phyloP scores from a whole-genome alignment of 2,329 filamentous ascomycete genomes.

The Lachnellula willkommii region DNA sequence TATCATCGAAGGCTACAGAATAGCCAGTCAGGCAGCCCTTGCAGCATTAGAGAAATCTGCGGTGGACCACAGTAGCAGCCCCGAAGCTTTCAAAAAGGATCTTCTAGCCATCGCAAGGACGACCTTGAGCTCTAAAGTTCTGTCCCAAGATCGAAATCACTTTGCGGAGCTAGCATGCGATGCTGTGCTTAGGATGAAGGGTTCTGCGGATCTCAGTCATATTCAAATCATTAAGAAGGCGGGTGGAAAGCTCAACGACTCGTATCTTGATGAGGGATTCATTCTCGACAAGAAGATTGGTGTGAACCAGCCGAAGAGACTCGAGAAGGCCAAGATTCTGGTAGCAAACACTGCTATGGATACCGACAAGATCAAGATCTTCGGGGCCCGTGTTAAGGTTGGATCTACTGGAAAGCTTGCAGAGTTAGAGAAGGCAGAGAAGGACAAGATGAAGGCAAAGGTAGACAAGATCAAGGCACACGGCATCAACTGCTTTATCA shows the following conservation, averaged over 20 bases:
- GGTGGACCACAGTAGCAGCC: slow-evolving; percentile 82
- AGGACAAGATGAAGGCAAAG: slow-evolving; percentile 99
- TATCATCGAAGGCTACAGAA: slow-evolving; percentile 97
- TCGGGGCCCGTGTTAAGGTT: slow-evolving; percentile 94
- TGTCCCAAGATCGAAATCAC: slow-evolving; percentile 87
- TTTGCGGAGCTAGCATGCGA: slow-evolving; percentile 88
- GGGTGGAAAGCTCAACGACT: slow-evolving; percentile 94
- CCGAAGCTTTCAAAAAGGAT: slow-evolving; percentile 81
- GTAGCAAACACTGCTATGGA: slow-evolving; percentile 99
- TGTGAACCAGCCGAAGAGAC: slow-evolving; percentile 93
- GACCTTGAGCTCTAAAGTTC: slow-evolving; percentile 93
- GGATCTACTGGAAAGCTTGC: slow-evolving; percentile 93
- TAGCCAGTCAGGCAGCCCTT: slow-evolving; percentile 87
- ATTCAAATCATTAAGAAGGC: slow-evolving; percentile 99
- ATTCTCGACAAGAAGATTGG: slow-evolving; percentile 99
- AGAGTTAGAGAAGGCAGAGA: slow-evolving; percentile 96
- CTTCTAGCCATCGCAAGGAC: slow-evolving; percentile 87
- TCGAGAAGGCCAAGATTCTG: slow-evolving; percentile 97
- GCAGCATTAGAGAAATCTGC: slow-evolving; percentile 77
- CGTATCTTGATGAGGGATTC: slow-evolving; percentile 96
- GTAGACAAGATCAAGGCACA: slow-evolving; percentile 98
- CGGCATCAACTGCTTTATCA: slow-evolving; percentile 99
- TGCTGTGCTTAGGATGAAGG: slow-evolving; percentile 82
- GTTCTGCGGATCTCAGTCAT: slow-evolving; percentile 88
- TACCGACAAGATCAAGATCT: slow-evolving; percentile 99